Base-by-base conservation (phyloP, 495 filamentous ascomycete genomes). In the Podospora appendiculata region DNA sequence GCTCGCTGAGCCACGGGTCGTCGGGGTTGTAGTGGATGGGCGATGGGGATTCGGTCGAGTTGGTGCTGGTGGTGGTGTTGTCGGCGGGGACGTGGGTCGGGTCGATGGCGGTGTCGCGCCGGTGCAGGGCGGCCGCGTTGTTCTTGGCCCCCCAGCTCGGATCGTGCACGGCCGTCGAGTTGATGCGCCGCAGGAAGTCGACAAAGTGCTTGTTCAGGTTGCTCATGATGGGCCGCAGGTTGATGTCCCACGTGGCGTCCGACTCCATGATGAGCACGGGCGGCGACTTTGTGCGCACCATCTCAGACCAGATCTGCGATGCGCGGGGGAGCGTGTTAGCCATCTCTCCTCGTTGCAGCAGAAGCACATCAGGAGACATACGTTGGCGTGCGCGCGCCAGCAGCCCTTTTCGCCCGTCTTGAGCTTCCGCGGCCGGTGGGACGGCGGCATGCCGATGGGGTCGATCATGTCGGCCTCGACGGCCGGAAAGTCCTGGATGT, bases 331-430 rank as follows among this genome's bases (percentile, higher is more conserved):
- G 16, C 25, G 8, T 25, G 47, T 53, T 16, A 46, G 51, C 18
- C 12, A 8, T 13, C 6, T 38, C 10, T 25, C 7, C 14, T 14
- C 18, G 8, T 17, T 32, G 19, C 44, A 46, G 18, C 44, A 11
- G 17, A 3, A n/a, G 10, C 44, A 32, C 32, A 14, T 18, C 36
- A 17, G 14, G 39, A 32, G 10, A 10, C 35, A 8, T 25, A 61
- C 52, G 33, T 61, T 61, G 8, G 55, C 55, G 17, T 61, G 58
- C 5, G 58, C 58, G 14, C 56, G 52, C 55, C 55, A 61, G 42
- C 55, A 58, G 3, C 58, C 58, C 35, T 47, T 51, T 33, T 58
- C 58, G 19, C 55, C 51, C 11, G 17, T 25, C 45, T 50, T 55
- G 33, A 61, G 32, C 7, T 40, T 34, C 6, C 41, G 18, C 10